Percentiles rank a stretch among this genome's conserved stretches.
Conservation (phyloP, 2,329 filamentous ascomycete genomes). For the Colletotrichum chrysophilum region DNA sequence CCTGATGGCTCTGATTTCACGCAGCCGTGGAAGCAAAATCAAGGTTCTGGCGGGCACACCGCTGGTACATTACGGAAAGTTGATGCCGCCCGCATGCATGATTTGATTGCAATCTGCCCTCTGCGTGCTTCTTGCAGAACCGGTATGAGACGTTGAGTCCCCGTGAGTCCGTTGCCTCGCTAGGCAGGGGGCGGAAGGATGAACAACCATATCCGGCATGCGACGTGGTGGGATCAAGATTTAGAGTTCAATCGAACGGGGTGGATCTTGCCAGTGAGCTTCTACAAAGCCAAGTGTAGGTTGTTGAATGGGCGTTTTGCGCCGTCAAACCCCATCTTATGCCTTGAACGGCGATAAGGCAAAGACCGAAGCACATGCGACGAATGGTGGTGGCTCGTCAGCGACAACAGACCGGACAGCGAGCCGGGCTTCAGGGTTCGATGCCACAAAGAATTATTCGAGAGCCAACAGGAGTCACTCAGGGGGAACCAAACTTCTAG, state of each 20-base stretch:
- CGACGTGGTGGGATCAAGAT: not conserved
- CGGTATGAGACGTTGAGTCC: not conserved
- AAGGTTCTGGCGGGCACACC: not conserved
- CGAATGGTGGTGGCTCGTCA: not conserved
- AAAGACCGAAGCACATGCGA: not conserved
- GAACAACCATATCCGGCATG: constrained; percentile 5
- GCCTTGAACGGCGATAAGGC: not conserved
- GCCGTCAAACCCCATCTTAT: not conserved
- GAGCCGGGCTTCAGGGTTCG: not conserved
- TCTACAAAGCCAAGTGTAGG: not conserved
- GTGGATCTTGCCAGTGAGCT: not conserved
- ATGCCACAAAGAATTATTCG: not conserved
- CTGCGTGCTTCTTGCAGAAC: not conserved
- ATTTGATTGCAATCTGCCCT: not conserved
- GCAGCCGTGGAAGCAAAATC: not conserved
- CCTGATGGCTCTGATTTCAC: not conserved
- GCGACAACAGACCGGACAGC: not conserved
- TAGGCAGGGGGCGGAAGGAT: constrained; percentile 12
- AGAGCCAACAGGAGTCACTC: not conserved
- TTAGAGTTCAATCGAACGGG: not conserved
- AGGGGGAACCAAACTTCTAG: constrained; percentile 4
- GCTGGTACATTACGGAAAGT: not conserved
- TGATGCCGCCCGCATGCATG: not conserved
- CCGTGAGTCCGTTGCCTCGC: not conserved
- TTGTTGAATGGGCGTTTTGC: not conserved